These are phyloP conservation scores for Alternaria triticimaculans DNA, from an alignment of 2,329 filamentous ascomycete species.

Conservation along the genomic window DNA sequence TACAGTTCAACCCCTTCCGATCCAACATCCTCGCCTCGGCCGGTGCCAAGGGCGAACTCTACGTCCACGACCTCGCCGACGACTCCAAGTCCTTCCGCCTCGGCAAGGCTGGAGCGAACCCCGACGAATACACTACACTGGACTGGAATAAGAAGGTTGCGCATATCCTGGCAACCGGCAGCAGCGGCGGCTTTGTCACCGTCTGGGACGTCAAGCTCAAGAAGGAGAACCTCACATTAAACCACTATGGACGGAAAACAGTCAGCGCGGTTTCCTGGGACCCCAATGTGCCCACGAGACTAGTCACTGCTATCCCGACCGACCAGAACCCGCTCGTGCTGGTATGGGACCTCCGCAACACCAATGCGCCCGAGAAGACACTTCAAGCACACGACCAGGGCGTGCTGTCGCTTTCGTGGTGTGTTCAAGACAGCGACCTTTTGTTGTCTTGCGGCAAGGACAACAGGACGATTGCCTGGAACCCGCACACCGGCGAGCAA, in stretches of 20 bases:
- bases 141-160: constrained; percentile 99
- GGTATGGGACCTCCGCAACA: constrained; percentile 95
- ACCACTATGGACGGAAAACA: constrained; percentile 85
- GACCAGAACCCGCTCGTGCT: constrained; percentile 88
- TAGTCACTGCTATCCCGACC: constrained; percentile 89
- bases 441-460: constrained; percentile 95
- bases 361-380: constrained; percentile 88
- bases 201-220: constrained; percentile 99
- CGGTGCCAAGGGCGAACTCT: constrained; percentile 94
- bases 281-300: constrained; percentile 88
- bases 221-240: constrained; percentile 94
- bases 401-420: constrained; percentile 94
- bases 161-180: constrained; percentile 94
- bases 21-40: constrained; percentile 91
- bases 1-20: constrained; percentile 95
- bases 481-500: constrained; percentile 85
- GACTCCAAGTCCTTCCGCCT: constrained; percentile 85
- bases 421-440: constrained; percentile 84
- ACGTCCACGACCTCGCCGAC: constrained; percentile 93
- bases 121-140: constrained; percentile 93
- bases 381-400: constrained; percentile 94
- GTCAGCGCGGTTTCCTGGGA: constrained; percentile 98
- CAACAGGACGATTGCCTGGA: constrained; percentile 95
- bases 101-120: constrained; percentile 84
- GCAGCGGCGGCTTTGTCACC: constrained; percentile 91